These are phyloP conservation scores for Talaromyces ruber DNA, from an alignment of 495 filamentous ascomycete species.

Conservation along the genomic window DNA sequence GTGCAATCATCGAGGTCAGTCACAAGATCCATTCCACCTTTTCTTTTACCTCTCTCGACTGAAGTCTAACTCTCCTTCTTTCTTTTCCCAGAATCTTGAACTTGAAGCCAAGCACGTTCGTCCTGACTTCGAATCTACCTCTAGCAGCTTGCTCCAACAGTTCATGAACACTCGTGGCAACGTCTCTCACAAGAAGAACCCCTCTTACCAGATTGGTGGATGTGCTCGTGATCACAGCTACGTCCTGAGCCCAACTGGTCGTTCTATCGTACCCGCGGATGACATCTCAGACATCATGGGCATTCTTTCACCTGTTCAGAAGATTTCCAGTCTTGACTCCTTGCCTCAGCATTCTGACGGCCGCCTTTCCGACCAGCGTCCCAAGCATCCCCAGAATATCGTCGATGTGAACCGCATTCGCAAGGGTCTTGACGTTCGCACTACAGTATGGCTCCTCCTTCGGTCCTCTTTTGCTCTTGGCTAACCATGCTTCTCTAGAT, in stretches of 20 bases:
- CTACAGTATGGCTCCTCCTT: conserved; percentile 48
- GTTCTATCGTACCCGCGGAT: conserved; percentile 23
- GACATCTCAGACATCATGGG: conserved; percentile 23
- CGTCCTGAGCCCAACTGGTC: conserved; percentile 27
- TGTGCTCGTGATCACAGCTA: neutral
- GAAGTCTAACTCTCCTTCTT: neutral
- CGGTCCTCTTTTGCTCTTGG: conserved; percentile 6
- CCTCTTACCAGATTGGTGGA: neutral
- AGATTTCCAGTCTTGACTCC: conserved; percentile 13
- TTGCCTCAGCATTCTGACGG: conserved; percentile 12
- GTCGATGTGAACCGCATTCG: conserved; percentile 60
- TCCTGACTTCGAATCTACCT: neutral
- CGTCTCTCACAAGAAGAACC: neutral
- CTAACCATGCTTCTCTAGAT: conserved; percentile 45
- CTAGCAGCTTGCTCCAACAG: neutral
- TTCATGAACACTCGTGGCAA: neutral
- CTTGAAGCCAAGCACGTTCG: neutral
- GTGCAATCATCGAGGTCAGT: conserved; percentile 39
- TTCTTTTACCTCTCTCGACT: neutral
- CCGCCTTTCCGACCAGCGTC: conserved; percentile 18
- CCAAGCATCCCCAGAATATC: conserved; percentile 47
- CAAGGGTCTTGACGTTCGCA: conserved; percentile 60
- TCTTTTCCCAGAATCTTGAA: neutral
- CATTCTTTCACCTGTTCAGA: conserved; percentile 20
- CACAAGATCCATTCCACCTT: neutral